Conservation (phyloP, 148 eudicot species). For the Amaranthus hypochondriacus region DNA sequence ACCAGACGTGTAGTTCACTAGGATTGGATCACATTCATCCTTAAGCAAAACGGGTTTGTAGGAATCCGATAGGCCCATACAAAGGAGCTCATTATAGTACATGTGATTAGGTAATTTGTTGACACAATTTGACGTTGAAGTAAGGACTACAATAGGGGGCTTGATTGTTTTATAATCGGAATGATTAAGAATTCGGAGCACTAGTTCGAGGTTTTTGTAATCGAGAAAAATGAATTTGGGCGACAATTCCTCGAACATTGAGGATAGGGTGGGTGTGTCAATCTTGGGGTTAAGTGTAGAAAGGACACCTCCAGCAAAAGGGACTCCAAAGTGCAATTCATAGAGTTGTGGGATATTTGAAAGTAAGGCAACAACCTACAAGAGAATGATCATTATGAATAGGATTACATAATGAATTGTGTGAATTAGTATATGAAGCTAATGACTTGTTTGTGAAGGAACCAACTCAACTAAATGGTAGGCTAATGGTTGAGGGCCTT, state of each 20-base stretch:
- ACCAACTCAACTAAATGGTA: too few relatives aligned
- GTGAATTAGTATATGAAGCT: too few relatives aligned
- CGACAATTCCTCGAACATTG: slow-evolving; percentile 5
- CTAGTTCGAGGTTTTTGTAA: background rate
- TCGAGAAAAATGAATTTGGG: slow-evolving; percentile 17
- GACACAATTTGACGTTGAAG: background rate
- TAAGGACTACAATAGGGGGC: slow-evolving; percentile 16
- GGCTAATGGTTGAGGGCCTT: too few relatives aligned
- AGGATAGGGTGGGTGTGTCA: slow-evolving; percentile 18
- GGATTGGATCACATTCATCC: slow-evolving; percentile 23
- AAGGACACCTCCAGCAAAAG: slow-evolving; percentile 24
- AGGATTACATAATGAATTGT: too few relatives aligned
- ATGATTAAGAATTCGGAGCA: background rate
- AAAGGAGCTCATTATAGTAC: slow-evolving; percentile 8
- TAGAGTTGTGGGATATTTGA: slow-evolving; percentile 20
- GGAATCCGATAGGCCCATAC: slow-evolving; percentile 1
- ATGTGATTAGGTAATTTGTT: background rate
- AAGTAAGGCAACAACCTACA: slow-evolving; percentile 18
- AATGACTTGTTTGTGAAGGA: too few relatives aligned
- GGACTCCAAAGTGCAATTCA: slow-evolving; percentile 20
- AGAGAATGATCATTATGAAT: too few relatives aligned
- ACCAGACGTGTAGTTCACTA: slow-evolving; percentile 26
- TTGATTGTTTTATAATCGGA: background rate
- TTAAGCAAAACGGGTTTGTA: slow-evolving; percentile 14
- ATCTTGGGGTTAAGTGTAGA: slow-evolving; percentile 19